A percentile compares a stretch with the other conserved stretches of the same genome.
phyloP scores from a whole-genome alignment of 768 basidiomycete genomes.

The Mycena alexandri region DNA sequence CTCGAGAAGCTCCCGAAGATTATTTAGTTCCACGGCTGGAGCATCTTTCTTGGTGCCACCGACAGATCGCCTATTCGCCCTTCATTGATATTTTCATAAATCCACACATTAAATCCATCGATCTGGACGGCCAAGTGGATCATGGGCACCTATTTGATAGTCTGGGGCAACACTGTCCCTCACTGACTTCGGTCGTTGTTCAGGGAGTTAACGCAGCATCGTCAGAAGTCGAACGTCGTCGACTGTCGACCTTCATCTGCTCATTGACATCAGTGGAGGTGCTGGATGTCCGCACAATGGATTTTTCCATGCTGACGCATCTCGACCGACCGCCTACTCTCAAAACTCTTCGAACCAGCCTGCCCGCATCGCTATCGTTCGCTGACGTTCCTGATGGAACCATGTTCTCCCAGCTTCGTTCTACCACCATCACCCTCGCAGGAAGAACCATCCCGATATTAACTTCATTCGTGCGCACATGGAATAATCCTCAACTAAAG shows the following conservation, averaged over 20 bases:
- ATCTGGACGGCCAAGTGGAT: not conserved
- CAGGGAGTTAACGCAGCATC: not conserved
- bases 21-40: not conserved
- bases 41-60: not conserved
- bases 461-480: not conserved
- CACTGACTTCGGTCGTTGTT: not conserved
- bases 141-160: not conserved
- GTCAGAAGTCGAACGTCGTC: not conserved
- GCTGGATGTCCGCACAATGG: not conserved
- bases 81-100: slow-evolving; percentile 2
- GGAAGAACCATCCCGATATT: not conserved
- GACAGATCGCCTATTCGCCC: no score
- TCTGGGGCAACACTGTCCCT: not conserved
- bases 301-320: not conserved
- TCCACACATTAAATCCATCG: not conserved
- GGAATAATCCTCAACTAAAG: not conserved
- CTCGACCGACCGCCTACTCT: not conserved
- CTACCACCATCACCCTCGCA: not conserved
- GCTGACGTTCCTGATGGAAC: not conserved
- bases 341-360: not conserved
- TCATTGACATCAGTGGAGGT: not conserved
- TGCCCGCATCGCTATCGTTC: not conserved
- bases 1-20: not conserved
- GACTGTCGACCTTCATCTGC: not conserved
- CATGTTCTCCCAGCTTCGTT: not conserved